phyloP scores from a whole-genome alignment of 768 basidiomycete species.

The Tricholoma sp. region DNA sequence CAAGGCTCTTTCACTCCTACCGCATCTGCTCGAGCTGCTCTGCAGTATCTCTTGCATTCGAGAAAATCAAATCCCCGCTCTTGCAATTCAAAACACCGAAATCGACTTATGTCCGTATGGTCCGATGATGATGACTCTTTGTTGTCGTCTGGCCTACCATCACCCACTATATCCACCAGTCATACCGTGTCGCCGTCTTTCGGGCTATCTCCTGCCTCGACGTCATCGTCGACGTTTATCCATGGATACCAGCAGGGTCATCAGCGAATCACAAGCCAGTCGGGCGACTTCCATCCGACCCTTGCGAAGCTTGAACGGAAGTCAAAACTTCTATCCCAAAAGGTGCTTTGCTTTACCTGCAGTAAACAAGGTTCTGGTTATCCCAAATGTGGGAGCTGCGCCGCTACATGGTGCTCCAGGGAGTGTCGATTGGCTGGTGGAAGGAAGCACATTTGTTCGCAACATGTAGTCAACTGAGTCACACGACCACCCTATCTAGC shows the following conservation, averaged over 20 bases:
- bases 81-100: conserved; percentile 4
- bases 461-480: background rate
- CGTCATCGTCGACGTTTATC: conserved; percentile 15
- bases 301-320: conserved; percentile 45
- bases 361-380: conserved; percentile 47
- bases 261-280: conserved; percentile 1
- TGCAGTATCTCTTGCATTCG: conserved; percentile 9
- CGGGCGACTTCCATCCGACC: conserved; percentile 36
- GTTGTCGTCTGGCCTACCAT: conserved; percentile 14
- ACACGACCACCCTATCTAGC: background rate
- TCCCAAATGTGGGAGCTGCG: conserved; percentile 58
- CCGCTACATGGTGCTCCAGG: conserved; percentile 60
- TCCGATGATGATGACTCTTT: conserved; percentile 15
- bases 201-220: conserved; percentile 9
- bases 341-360: conserved; percentile 46
- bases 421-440: conserved; percentile 50
- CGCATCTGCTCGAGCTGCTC: conserved; percentile 12
- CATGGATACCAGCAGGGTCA: conserved; percentile 4
- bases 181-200: conserved; percentile 31
- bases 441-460: conserved; percentile 44
- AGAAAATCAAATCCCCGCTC: background rate
- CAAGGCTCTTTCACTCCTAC: conserved; percentile 19
- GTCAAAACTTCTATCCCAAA: conserved; percentile 43
- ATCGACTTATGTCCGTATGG: conserved; percentile 3
- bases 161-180: conserved; percentile 31